Evolutionary conservation across 208 protist genomes (phyloP), one percentile per base, ranked within the genome.

Genomic region (Entamoeba invadens): DNA sequence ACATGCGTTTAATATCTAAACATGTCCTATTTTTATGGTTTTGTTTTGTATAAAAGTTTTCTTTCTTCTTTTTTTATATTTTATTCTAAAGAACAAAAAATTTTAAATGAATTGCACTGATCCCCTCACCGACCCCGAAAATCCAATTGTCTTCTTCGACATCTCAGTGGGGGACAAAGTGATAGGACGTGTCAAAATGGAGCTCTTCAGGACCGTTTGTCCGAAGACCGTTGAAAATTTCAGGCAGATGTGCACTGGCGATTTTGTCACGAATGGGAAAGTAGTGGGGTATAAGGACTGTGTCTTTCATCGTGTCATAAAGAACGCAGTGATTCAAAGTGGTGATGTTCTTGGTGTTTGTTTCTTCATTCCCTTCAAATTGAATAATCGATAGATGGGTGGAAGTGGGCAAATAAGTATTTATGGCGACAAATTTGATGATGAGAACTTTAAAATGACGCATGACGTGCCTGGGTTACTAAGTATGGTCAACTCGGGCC

Each of bases 401-500:
- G 98, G 98, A 92, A 98, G 97, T 45, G 98, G 98, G 45, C 96
- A 97, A 46, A 96, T 97, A 96, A 93, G 96, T 92, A 99, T 99
- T 94, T 96, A 97, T 94, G 96, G 97, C 46, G 92, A 93, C 21
- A 95, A 94, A 12, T 97, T 97, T 92, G 95, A 42, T 21, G 97
- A 98, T 94, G 97, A 98, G 94, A 97, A 97, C 94, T 98, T 98
- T 93, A 93, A 95, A 50, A 10, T 97, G 0, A 97, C 96, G 92
- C 97, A 98, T 93, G 93, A 42, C 16, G 91, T 4, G 1, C 44
- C 51, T 44, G 98, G 98, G 91, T 96, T 97, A 47, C 97, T 99
- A 6, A 99, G 98, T 18, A 99, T 99, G 98, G 98, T 98, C 35
- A 99, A 99, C 94, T 96, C 98, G 21, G 96, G 98, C n/a, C 97